Evolutionary conservation across 2,329 filamentous ascomycete genomes (phyloP).

Genomic region (Penicillium sp.): DNA sequence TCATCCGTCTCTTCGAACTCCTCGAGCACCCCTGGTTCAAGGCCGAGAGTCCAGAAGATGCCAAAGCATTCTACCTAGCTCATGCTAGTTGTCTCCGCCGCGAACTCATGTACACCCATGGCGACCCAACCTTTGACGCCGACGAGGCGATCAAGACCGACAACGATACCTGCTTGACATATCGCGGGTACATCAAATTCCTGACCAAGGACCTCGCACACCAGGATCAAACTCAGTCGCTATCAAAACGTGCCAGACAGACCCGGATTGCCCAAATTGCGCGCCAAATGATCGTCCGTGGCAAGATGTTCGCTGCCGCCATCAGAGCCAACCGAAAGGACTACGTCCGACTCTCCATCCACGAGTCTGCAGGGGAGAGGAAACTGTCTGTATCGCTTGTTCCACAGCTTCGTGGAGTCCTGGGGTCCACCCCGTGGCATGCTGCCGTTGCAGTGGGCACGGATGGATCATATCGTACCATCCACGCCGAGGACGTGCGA

Average conservation of each 20-base stretch:
- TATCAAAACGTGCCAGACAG: constrained; percentile 20
- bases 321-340: constrained; percentile 27
- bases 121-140: constrained; percentile 25
- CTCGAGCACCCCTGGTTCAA: constrained; percentile 28
- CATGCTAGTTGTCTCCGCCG: constrained; percentile 26
- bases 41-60: constrained; percentile 15
- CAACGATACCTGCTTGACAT: constrained; percentile 28
- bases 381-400: constrained; percentile 27
- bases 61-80: constrained; percentile 24
- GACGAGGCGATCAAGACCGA: constrained; percentile 26
- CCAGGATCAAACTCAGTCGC: constrained; percentile 8
- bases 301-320: constrained; percentile 28
- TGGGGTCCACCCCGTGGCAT: constrained; percentile 36
- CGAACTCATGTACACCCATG: constrained; percentile 25
- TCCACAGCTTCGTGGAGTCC: constrained; percentile 19
- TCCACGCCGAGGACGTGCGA: constrained; percentile 26
- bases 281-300: constrained; percentile 27
- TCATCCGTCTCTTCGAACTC: constrained; percentile 38
- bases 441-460: constrained; percentile 30
- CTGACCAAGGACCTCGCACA: constrained; percentile 26
- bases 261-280: constrained; percentile 20
- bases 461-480: constrained; percentile 24
- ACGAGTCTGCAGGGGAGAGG: constrained; percentile 26
- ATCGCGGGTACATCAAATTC: constrained; percentile 29
- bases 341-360: constrained; percentile 30